A percentile compares a stretch with the other conserved stretches of the same genome.
These are phyloP conservation scores for Knoxdaviesia capensis DNA, from an alignment of 2,329 filamentous ascomycete species.

Conservation along the genomic window DNA sequence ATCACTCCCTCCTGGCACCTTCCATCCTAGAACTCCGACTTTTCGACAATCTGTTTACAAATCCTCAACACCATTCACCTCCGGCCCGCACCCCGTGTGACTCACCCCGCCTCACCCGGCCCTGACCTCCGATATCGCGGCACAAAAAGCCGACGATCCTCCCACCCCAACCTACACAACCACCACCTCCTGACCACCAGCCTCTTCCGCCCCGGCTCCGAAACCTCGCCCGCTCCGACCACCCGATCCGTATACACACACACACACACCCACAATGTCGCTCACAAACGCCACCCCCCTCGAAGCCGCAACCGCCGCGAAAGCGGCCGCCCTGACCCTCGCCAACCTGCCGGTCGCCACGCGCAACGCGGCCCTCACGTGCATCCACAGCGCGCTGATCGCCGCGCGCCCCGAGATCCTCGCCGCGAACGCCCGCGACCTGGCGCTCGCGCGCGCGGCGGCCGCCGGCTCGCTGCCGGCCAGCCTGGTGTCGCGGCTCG, in stretches of 20 bases:
- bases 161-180: not conserved
- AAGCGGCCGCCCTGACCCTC: slow-evolving; percentile 62
- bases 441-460: slow-evolving; percentile 52
- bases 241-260: not conserved
- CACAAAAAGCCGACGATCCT: too few species aligned
- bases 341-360: slow-evolving; percentile 57
- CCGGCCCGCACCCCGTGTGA: too few species aligned
- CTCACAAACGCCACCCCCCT: slow-evolving; percentile 67
- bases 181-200: not conserved
- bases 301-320: slow-evolving; percentile 60
- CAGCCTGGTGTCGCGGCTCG: slow-evolving; percentile 72
- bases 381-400: slow-evolving; percentile 60
- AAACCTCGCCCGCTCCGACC: not conserved
- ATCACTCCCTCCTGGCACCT: too few species aligned
- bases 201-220: not conserved
- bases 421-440: slow-evolving; percentile 67
- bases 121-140: too few species aligned
- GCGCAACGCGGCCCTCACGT: slow-evolving; percentile 68
- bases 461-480: slow-evolving; percentile 60
- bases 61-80: too few species aligned
- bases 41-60: too few species aligned
- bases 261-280: slow-evolving; percentile 40
- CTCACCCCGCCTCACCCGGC: too few species aligned
- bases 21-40: too few species aligned
- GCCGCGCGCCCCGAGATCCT: slow-evolving; percentile 56